Base-by-base conservation (phyloP, 2,329 filamentous ascomycete genomes). In the Trichoderma polysporum region DNA sequence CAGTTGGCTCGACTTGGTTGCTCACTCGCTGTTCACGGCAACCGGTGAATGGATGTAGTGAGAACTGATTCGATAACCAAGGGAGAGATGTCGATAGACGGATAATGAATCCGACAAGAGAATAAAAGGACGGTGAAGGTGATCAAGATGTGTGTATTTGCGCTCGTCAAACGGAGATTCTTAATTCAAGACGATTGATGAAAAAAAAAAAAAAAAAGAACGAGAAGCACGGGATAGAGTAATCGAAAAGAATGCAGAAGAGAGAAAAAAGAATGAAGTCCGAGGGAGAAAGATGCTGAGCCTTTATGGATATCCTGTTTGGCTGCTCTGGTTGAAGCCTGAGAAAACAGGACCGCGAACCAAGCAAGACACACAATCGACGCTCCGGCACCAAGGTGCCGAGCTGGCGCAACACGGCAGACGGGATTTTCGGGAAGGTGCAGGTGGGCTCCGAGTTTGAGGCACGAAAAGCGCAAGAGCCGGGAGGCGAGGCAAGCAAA, bases 371-470 rank as follows among this genome's bases (percentile, higher is more conserved):
- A 63, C 49, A 33, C 35, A 52, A 60, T 35, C 39, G 39, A 49
- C 31, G 50, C 47, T 22, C 53, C 70, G 69, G 70, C 70, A 71
- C 37, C 63, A 69, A 71, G 63, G 69, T 71, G 70, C 70, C 70
- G 70, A 67, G 57, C 68, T 69, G 52, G 67, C 62, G 70, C 58
- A 63, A 50, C 69, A 71, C 70, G 69, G 67, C 58, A 62, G 68
- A 64, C 41, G 47, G 52, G 64, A 56, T 52, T 39, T 41, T 49
- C 68, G 68, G 68, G 66, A 70, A 69, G 69, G 68, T 65, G 69
- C 68, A 70, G 68, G 37, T 22, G 29, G 35, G 15, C n/a, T 50
- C 45, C 35, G 54, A 41, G 29, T 12, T 64, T 35, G 58, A 57
- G 58, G 22, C 29, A 50, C 29, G 47, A 39, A 31, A 19, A 49